A percentile compares a stretch with the other conserved stretches of the same genome.
Evolutionary conservation across 805 yeast species (phyloP).

Genomic region (Wickerhamiella hasegawae): DNA sequence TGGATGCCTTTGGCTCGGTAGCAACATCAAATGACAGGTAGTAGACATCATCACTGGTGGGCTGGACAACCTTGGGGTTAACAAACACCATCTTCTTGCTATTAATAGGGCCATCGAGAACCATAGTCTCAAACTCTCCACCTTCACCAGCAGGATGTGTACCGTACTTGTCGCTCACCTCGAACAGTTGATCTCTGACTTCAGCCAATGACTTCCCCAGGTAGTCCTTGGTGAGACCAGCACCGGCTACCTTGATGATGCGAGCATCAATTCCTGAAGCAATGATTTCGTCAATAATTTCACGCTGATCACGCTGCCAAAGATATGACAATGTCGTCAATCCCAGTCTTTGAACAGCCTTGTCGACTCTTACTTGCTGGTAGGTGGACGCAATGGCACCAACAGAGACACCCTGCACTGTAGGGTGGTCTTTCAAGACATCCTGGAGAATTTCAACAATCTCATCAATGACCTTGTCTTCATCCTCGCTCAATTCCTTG

Average conservation of each 20-base stretch:
- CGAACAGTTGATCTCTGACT: conserved; percentile 37
- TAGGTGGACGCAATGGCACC: conserved; percentile 95
- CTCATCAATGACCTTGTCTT: conserved; percentile 80
- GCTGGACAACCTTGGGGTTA: conserved; percentile 27
- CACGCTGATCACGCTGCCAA: conserved; percentile 80
- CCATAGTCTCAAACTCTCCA: conserved; percentile 92
- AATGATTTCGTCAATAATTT: conserved; percentile 72
- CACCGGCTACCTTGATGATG: conserved; percentile 83
- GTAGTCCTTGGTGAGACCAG: conserved; percentile 54
- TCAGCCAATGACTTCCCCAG: conserved; percentile 54
- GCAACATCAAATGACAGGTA: conserved; percentile 34
- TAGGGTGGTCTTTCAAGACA: conserved; percentile 45
- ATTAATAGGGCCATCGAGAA: conserved; percentile 81
- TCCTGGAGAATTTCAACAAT: conserved; percentile 29
- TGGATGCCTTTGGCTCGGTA: conserved; percentile 21
- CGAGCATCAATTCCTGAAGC: conserved; percentile 56
- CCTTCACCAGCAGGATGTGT: conserved; percentile 98
- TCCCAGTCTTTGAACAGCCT: conserved; percentile 63
- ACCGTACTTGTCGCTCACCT: conserved; percentile 48
- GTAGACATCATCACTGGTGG: conserved; percentile 46
- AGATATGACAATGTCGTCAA: conserved; percentile 57
- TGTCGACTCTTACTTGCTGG: conserved; percentile 85
- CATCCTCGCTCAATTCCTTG: conserved; percentile 42
- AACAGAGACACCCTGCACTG: conserved; percentile 71
- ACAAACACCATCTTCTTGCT: conserved; percentile 30